Base-by-base conservation (phyloP, 192 early-diverging fungal species). In the Coemansia sp. region DNA sequence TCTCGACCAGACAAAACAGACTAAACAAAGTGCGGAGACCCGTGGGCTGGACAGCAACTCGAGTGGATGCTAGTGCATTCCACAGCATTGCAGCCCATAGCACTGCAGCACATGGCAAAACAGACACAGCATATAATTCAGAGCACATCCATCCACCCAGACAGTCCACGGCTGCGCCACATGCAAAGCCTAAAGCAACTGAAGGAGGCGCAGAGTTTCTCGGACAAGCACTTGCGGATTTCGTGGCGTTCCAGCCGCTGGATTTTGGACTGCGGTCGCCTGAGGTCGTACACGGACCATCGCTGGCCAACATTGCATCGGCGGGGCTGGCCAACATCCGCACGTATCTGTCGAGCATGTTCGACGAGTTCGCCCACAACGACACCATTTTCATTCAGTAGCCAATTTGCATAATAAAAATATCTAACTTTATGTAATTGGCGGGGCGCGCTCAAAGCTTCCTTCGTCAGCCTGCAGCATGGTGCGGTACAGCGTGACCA, bases 401-500 rank as follows among this genome's bases (percentile, higher is more conserved):
- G 53, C 56, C 54, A 6, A 8, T 34, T 34, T 34, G 31, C 31
- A 34, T 34, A 26, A 26, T 26, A 4, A 34, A 34, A 34, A 34
- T 34, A 34, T 34, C 31, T 34, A 34, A 7, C 31, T 48, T 48
- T 5, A 48, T 5, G 4, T 7, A 48, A 48, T n/a, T 17, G 17
- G 47, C 47, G 15, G 47, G 4, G 47, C 47, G 47, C 47, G 47
- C 47, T 48, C 47, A 20, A 19, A 17, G 7, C 17, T n/a, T 20
- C 7, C 7, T 19, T n/a, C 15, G 25, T 80, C 77, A 1, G 61
- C 64, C 1, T 60, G 19, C 40, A 74, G 48, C 51, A 69, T 58
- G 0, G 64, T 57, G 15, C 71, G 78, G 57, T 88, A 92, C 34
- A 94, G 53, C 15, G 88, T 87, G 22, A 83, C 76, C 14, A 93